Evolutionary conservation across 345 rosid genomes (phyloP).

Genomic region (thale cress (Arabidopsis thaliana)): DNA sequence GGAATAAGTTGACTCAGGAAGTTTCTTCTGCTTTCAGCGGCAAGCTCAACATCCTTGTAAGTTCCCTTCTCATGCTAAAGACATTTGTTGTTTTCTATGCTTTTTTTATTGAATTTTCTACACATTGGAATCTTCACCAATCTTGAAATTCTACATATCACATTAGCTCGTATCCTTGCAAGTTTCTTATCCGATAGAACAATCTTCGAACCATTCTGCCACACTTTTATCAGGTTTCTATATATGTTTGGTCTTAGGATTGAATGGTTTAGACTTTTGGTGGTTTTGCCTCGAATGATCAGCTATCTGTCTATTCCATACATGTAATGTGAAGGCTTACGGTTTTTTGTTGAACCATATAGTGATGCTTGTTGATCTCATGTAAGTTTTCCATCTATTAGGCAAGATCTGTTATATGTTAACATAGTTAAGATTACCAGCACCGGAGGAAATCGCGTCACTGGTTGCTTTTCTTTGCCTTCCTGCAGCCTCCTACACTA

Average conservation of each 20-base stretch:
- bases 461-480: constrained; percentile 75
- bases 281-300: not conserved
- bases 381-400: not conserved
- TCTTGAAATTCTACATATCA: not conserved
- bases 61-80: constrained; percentile 14
- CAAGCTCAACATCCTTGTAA: constrained; percentile 73
- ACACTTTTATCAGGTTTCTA: not conserved
- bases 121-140: not conserved
- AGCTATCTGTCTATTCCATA: not conserved
- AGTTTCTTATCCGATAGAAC: not conserved
- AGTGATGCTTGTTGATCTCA: too few species aligned
- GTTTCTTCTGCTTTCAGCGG: constrained; percentile 58
- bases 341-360: not conserved
- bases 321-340: constrained; percentile 1
- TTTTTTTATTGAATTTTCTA: too few species aligned
- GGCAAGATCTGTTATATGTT: not conserved
- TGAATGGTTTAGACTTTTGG: constrained; percentile 27
- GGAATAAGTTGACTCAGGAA: constrained; percentile 60
- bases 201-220: not conserved
- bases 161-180: constrained; percentile 22
- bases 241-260: not conserved
- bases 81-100: not conserved
- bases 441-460: constrained; percentile 72
- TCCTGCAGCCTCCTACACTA: constrained; percentile 81
- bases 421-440: not conserved